These are phyloP conservation scores for Mycena capillaripes DNA, from an alignment of 768 basidiomycete genomes.

Conservation along the genomic window DNA sequence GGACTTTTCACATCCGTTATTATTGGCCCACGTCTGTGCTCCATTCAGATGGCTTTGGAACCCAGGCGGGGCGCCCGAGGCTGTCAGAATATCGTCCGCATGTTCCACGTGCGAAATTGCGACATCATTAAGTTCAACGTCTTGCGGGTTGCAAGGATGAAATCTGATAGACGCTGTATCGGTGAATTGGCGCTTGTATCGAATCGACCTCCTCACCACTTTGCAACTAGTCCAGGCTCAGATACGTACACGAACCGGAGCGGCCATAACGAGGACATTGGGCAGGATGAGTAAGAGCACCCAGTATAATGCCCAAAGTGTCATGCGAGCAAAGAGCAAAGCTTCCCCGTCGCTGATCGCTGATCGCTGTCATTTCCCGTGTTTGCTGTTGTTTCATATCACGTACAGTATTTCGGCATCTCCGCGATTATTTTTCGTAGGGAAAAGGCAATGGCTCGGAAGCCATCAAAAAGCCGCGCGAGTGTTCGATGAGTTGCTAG, in stretches of 20 bases:
- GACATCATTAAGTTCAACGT: no score
- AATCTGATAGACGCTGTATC: background rate
- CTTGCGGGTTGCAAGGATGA: no score
- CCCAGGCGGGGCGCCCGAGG: no score
- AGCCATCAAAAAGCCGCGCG: background rate
- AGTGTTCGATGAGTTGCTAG: background rate
- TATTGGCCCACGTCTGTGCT: no score
- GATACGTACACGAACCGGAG: slow-evolving; percentile 17
- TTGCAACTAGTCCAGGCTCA: slow-evolving; percentile 34
- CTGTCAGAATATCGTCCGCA: no score
- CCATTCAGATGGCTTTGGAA: no score
- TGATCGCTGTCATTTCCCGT: slow-evolving; percentile 17
- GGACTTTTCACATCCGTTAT: no score
- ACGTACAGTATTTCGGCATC: no score
- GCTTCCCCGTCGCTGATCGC: background rate
- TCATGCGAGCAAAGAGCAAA: slow-evolving; percentile 10
- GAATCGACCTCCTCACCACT: slow-evolving; percentile 24
- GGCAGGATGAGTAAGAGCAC: slow-evolving; percentile 20
- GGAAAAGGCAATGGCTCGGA: background rate
- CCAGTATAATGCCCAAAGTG: slow-evolving; percentile 27
- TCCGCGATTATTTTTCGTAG: background rate
- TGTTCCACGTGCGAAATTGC: no score
- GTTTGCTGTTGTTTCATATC: background rate
- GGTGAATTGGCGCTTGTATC: background rate
- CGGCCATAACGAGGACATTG: slow-evolving; percentile 3